These are phyloP conservation scores for Ceratocystis papillata DNA, from an alignment of 2,329 filamentous ascomycete genomes.

Conservation along the genomic window DNA sequence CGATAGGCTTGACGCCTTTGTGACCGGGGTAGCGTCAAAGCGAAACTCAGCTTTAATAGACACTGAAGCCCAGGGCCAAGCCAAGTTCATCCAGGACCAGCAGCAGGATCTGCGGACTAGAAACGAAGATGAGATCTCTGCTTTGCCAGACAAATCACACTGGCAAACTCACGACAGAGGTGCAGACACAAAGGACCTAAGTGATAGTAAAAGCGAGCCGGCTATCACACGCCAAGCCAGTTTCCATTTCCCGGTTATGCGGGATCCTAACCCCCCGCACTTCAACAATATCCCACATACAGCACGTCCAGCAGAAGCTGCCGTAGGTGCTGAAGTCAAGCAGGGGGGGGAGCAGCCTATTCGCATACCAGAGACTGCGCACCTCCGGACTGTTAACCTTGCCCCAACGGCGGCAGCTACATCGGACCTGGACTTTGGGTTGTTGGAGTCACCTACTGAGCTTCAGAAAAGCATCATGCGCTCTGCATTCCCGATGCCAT, in stretches of 20 bases:
- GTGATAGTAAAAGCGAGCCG: neutral
- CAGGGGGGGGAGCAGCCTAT: slow-evolving; percentile 30
- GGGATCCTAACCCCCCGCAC: slow-evolving; percentile 42
- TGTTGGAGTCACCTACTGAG: slow-evolving; percentile 71
- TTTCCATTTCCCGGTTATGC: slow-evolving; percentile 50
- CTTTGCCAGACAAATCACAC: slow-evolving; percentile 54
- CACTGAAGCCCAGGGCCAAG: slow-evolving; percentile 68
- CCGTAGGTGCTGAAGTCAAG: slow-evolving; percentile 14
- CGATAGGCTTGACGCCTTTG: slow-evolving; percentile 77
- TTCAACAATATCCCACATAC: slow-evolving; percentile 47
- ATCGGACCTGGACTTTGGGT: slow-evolving; percentile 65
- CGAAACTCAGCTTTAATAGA: slow-evolving; percentile 74
- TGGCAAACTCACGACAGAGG: neutral
- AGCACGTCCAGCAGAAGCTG: slow-evolving; percentile 25
- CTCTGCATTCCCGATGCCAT: slow-evolving; percentile 67
- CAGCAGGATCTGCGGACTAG: slow-evolving; percentile 67
- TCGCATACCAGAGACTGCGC: slow-evolving; percentile 45
- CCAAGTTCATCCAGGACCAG: slow-evolving; percentile 66
- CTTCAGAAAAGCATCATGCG: slow-evolving; percentile 85
- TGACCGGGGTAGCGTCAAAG: slow-evolving; percentile 77
- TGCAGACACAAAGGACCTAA: neutral
- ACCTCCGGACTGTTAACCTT: slow-evolving; percentile 42
- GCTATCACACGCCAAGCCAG: slow-evolving; percentile 33
- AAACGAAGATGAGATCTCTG: slow-evolving; percentile 74
- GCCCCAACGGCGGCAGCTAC: slow-evolving; percentile 34